Evolutionary conservation across 2,329 filamentous ascomycete species (phyloP), one percentile per base, ranked within the genome.

Genomic region (Trichophyton verrucosum): DNA sequence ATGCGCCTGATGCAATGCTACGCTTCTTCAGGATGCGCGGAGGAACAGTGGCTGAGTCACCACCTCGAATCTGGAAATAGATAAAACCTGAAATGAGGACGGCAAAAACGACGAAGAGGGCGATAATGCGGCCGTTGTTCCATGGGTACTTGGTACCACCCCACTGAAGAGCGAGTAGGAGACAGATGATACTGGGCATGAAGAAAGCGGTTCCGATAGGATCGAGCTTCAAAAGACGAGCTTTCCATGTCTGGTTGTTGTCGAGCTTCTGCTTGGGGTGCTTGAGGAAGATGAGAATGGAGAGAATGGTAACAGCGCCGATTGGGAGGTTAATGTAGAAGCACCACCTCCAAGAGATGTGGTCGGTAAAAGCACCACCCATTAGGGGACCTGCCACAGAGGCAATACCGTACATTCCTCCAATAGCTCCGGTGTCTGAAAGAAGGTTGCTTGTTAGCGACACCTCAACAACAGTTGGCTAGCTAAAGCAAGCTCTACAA

Each of bases 81-180:
- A 72, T 59, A 60, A 78, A 76, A 2, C 74, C 72, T 3, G 76
- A 73, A 1, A 75, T 73, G 8, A 81, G 70, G 5, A 44, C 2
- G 81, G 40, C 40, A 8, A 44, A 44, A 3, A 44, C 15, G n/a
- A 44, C 40, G 40, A 44, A 44, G 40, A 44, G 40, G 40, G 40
- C 40, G n/a, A 44, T 44, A 44, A 44, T 44, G 40, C 40, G 40
- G n/a, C 40, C 70, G 63, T 72, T 74, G 27, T 66, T 68, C 79
- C 79, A 81, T 1, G 72, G 46, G 44, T 78, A 75, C 36, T 69
- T 75, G 13, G 73, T 74, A 2, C 77, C 74, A 17, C 77, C 77
- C 71, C 73, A 77, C 59, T 80, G 75, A 17, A 82, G 68, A 0
- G 78, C 79, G 1, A 82, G 70, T 61, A 81, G 72, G 5, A 80